A percentile compares a stretch with the other conserved stretches of the same genome.
These are phyloP conservation scores for Monosporascus sp. DNA, from an alignment of 2,329 filamentous ascomycete species.

Conservation along the genomic window DNA sequence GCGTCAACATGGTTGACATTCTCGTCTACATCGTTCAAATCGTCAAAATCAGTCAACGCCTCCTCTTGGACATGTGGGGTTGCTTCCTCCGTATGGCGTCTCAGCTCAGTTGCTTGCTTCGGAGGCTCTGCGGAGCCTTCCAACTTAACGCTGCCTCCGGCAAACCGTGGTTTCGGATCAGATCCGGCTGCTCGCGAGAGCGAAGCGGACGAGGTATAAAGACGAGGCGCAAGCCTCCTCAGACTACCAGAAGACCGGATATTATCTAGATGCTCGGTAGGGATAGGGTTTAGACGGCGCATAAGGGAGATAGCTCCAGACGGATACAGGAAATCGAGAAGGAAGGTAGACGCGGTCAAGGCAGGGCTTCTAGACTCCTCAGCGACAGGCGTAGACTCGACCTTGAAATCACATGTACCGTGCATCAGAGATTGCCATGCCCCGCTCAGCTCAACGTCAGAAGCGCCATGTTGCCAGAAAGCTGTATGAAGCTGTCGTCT, in stretches of 20 bases:
- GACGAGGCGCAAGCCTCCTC: conserved; percentile 14
- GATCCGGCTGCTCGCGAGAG: conserved; percentile 4
- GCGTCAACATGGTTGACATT: conserved; percentile 6
- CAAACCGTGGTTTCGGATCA: neutral
- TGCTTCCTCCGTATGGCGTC: neutral
- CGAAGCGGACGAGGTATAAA: conserved; percentile 20
- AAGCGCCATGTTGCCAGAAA: conserved; percentile 52
- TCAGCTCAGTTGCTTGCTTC: neutral
- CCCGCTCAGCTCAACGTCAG: conserved; percentile 40
- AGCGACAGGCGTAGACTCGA: conserved; percentile 12
- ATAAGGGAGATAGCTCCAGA: conserved; percentile 37
- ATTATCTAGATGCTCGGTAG: conserved; percentile 16
- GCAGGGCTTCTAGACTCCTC: conserved; percentile 19
- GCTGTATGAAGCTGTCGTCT: conserved; percentile 40
- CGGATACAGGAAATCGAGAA: conserved; percentile 54
- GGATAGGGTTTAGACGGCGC: conserved; percentile 25
- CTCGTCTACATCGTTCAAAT: neutral
- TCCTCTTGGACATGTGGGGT: neutral
- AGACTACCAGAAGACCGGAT: conserved; percentile 21
- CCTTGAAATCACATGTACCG: conserved; percentile 20
- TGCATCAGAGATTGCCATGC: conserved; percentile 35
- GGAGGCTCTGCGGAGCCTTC: neutral
- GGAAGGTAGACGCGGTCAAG: conserved; percentile 40
- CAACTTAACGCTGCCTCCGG: neutral
- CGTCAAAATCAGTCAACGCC: neutral